A percentile compares a stretch with the other conserved stretches of the same genome.
Evolutionary conservation across 306 rosid genomes (phyloP).

Genomic region (Heteromeles arbutifolia): DNA sequence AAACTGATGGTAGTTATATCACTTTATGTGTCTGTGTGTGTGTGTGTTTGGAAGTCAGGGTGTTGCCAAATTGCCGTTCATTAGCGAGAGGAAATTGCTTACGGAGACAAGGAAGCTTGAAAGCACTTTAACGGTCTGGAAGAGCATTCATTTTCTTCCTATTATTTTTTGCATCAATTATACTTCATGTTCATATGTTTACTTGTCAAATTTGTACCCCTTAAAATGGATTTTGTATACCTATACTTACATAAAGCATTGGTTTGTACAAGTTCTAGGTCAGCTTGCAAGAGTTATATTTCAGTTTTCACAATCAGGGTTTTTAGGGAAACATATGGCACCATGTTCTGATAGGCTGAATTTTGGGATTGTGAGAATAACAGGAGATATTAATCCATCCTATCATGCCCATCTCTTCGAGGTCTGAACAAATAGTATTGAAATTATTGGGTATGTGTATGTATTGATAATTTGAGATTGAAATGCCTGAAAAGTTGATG

Average conservation of each 20-base stretch:
- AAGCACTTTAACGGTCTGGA: conserved; percentile 73
- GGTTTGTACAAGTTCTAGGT: neutral
- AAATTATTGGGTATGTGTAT: neutral
- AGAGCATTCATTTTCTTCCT: neutral
- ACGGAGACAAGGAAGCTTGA: conserved; percentile 75
- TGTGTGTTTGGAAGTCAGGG: conserved; percentile 50
- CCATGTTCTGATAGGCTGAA: neutral
- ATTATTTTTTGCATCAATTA: neutral
- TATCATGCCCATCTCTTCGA: neutral
- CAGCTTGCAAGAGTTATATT: neutral
- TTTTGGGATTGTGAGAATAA: neutral
- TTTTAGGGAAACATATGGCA: neutral
- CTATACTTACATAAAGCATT: neutral
- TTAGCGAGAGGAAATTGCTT: conserved; percentile 78
- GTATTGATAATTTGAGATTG: neutral
- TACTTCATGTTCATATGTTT: neutral
- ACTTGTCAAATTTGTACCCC: neutral
- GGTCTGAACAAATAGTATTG: neutral
- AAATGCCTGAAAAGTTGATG: neutral
- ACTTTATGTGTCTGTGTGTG: neutral
- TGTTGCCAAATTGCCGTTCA: conserved; percentile 92
- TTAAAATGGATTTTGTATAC: neutral
- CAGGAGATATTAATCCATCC: neutral
- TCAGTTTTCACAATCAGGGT: neutral
- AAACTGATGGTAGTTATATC: conserved; percentile 4